Evolutionary conservation across 768 basidiomycete genomes (phyloP).

Genomic region (Lentinula aciculospora): DNA sequence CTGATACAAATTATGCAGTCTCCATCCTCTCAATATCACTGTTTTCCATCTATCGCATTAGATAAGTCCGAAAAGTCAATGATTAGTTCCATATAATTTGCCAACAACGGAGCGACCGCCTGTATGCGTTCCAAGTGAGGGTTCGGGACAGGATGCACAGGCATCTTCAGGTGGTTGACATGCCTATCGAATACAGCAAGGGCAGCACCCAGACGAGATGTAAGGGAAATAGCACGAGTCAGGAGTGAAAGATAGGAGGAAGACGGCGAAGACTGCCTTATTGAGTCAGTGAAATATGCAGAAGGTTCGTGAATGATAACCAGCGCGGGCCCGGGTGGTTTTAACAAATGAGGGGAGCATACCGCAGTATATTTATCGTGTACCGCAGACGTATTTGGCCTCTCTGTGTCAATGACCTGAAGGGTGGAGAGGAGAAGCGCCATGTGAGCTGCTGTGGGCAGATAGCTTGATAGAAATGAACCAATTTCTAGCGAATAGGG

Average conservation of each 20-base stretch:
- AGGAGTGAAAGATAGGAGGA: constrained; percentile 3
- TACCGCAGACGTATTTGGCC: not conserved
- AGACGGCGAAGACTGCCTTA: not conserved
- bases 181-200: not conserved
- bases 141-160: not conserved
- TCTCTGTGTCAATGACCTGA: not conserved
- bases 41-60: no score
- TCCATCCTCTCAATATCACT: no score
- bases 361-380: not conserved
- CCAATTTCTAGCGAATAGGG: not conserved
- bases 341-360: not conserved
- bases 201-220: not conserved
- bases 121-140: not conserved
- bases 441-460: constrained; percentile 1
- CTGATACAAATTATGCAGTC: no score
- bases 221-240: not conserved
- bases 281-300: not conserved
- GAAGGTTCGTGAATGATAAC: constrained; percentile 4
- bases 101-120: not conserved
- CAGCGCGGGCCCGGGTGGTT: not conserved
- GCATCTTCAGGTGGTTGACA: not conserved
- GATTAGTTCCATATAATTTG: not conserved
- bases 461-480: not conserved
- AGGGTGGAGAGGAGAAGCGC: constrained; percentile 1
- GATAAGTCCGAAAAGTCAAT: not conserved